Evolutionary conservation across 1,284 basidiomycete species (phyloP).

Genomic region (Fomes fomentarius): DNA sequence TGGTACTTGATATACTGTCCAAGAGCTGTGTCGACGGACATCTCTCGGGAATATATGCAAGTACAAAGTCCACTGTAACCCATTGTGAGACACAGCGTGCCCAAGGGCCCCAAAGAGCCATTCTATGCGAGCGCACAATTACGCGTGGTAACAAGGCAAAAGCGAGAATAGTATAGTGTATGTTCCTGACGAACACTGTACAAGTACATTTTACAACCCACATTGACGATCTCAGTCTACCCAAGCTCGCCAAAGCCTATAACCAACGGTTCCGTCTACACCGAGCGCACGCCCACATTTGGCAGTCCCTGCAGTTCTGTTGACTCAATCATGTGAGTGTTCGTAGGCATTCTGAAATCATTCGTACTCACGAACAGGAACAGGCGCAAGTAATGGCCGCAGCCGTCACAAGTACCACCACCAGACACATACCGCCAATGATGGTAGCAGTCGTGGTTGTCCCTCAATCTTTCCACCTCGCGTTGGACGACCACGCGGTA

Average conservation of each 20-base stretch:
- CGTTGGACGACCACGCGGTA: constrained; percentile 35
- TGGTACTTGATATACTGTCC: too few relatives aligned
- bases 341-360: too few relatives aligned
- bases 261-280: constrained; percentile 25
- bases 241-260: neutral
- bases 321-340: neutral
- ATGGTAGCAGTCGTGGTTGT: constrained; percentile 48
- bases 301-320: constrained; percentile 21
- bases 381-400: constrained; percentile 28
- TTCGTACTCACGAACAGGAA: constrained; percentile 32
- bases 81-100: constrained; percentile 15
- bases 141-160: constrained; percentile 15
- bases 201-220: too few relatives aligned
- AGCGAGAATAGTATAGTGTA: too few relatives aligned
- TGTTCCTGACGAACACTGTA: too few relatives aligned
- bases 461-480: constrained; percentile 41
- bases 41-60: neutral
- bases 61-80: constrained; percentile 13
- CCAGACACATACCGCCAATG: constrained; percentile 45
- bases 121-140: constrained; percentile 17
- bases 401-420: constrained; percentile 47
- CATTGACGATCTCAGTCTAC: too few relatives aligned
- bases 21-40: neutral
- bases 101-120: constrained; percentile 20
- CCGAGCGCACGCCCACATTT: constrained; percentile 22